A percentile compares a stretch with the other conserved stretches of the same genome.
Conservation (phyloP, 208 protist genomes). For the Trichomonas vaginalis region DNA sequence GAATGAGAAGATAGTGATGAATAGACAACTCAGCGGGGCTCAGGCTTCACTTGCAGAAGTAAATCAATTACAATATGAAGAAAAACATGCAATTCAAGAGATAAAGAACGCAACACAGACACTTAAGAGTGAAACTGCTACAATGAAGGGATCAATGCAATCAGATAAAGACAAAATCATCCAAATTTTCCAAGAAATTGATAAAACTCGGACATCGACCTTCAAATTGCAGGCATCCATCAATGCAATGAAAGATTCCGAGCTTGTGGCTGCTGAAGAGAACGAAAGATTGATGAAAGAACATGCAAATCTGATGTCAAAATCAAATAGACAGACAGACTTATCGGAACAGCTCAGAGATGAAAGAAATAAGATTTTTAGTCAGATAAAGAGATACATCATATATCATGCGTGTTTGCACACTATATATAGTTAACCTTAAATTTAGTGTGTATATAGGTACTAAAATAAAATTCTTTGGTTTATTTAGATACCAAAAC, state of each 20-base stretch:
- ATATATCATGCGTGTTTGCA: too few relatives aligned
- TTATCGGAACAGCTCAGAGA: not conserved
- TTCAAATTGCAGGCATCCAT: not conserved
- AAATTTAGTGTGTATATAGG: too few relatives aligned
- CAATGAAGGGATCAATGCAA: not conserved
- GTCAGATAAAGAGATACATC: too few relatives aligned
- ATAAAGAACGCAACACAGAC: not conserved
- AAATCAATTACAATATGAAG: not conserved
- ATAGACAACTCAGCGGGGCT: not conserved
- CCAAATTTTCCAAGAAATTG: not conserved
- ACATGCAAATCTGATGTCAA: not conserved
- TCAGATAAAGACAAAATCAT: not conserved
- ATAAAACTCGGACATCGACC: not conserved
- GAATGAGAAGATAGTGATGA: not conserved
- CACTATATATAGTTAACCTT: too few relatives aligned
- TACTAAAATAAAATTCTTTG: too few relatives aligned
- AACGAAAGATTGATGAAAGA: not conserved
- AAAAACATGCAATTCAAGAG: not conserved
- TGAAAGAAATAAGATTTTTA: slow-evolving; percentile 2
- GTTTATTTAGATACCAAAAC: too few relatives aligned
- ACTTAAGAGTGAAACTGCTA: not conserved
- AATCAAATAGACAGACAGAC: not conserved
- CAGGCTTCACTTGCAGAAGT: not conserved
- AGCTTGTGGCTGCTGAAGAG: not conserved
- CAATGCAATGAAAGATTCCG: not conserved